Percentiles rank a stretch among this genome's conserved stretches.
Conservation (phyloP, 2,329 filamentous ascomycete species). For the Talaromyces sp. region DNA sequence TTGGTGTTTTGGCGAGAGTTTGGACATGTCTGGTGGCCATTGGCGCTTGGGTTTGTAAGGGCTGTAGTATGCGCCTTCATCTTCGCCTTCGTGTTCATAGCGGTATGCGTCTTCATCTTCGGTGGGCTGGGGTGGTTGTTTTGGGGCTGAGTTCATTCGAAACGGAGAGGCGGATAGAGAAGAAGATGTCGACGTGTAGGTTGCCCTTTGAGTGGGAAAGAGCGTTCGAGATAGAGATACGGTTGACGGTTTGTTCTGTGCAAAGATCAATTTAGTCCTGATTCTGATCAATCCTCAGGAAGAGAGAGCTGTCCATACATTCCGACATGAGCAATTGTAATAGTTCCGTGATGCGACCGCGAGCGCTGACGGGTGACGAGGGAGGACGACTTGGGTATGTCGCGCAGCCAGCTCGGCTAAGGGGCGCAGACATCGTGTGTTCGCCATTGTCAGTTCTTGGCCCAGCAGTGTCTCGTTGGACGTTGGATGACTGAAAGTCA, state of each 20-base stretch:
- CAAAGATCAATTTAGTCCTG: neutral
- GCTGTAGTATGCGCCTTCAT: conserved; percentile 46
- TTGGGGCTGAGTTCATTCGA: conserved; percentile 1
- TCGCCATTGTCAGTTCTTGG: conserved; percentile 7
- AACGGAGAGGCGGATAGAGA: conserved; percentile 15
- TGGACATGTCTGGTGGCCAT: conserved; percentile 63
- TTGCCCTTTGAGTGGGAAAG: neutral
- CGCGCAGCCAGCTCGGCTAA: conserved; percentile 1
- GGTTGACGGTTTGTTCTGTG: neutral
- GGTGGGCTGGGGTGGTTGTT: neutral
- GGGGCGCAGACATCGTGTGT: neutral
- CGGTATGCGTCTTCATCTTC: neutral
- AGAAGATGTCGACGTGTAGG: conserved; percentile 4
- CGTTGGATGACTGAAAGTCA: neutral
- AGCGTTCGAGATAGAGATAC: neutral
- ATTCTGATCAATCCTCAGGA: neutral
- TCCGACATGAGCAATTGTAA: conserved; percentile 11
- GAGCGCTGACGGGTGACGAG: neutral
- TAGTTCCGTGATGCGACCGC: conserved; percentile 10
- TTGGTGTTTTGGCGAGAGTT: conserved; percentile 61
- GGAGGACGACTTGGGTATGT: neutral
- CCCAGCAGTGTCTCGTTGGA: neutral
- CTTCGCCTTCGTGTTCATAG: conserved; percentile 11
- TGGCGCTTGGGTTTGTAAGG: conserved; percentile 57
- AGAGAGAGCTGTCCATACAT: neutral